These are phyloP conservation scores for Ophiostoma angusticollis DNA, from an alignment of 2,329 filamentous ascomycete species.

Conservation along the genomic window DNA sequence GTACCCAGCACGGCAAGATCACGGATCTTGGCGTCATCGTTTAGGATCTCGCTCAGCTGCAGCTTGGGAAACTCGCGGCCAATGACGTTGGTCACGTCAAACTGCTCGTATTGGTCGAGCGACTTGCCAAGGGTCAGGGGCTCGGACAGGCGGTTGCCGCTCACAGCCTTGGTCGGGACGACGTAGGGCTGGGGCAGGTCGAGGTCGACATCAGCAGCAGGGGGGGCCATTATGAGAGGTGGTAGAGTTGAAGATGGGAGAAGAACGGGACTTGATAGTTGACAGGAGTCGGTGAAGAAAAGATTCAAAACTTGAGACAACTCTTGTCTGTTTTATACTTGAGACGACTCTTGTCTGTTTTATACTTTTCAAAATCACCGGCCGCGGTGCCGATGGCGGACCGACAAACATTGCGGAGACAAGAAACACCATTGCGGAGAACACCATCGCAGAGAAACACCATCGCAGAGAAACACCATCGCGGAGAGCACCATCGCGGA, in stretches of 20 bases:
- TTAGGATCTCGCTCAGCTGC: conserved; percentile 23
- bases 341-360: no score
- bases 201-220: conserved; percentile 18
- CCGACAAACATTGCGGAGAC: no score
- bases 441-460: no score
- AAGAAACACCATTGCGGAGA: no score
- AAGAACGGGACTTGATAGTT: no score
- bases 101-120: conserved; percentile 20
- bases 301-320: no score
- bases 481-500: no score
- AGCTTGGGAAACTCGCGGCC: conserved; percentile 33
- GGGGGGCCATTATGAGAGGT: conserved; percentile 16
- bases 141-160: conserved; percentile 13
- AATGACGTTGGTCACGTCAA: conserved; percentile 35
- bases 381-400: no score
- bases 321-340: conserved; percentile 6
- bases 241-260: background rate
- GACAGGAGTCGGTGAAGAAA: background rate
- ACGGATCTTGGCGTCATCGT: conserved; percentile 34
- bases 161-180: conserved; percentile 12
- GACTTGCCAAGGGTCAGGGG: conserved; percentile 18
- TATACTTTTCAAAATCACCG: no score
- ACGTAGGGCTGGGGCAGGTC: conserved; percentile 9
- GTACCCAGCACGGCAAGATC: conserved; percentile 28
- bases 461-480: no score